Evolutionary conservation across 2,329 filamentous ascomycete genomes (phyloP), one percentile per base, ranked within the genome.

Genomic region (Aspergillus proliferans): DNA sequence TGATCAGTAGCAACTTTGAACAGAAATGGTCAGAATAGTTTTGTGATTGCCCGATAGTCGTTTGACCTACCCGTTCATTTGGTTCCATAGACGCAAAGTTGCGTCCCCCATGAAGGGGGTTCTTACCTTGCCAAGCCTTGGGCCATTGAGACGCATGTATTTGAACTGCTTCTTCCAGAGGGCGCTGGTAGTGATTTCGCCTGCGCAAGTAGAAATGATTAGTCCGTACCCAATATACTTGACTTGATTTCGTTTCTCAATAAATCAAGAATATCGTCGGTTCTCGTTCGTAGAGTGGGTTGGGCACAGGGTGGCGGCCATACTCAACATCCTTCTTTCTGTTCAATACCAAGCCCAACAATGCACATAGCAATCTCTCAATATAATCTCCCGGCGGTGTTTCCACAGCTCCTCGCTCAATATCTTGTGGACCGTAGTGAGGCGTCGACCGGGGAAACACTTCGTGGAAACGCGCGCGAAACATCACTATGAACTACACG

Each of bases 281-380:
- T 7, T 5, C 6, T 45, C 39, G 36, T 50, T 53, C 43, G 26
- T 21, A 43, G 47, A 21, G 42, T 28, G 34, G 41, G 48, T 36
- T 36, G 26, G 52, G 49, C 26, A 47, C 48, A 21, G 48, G 57
- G 61, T 65, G 65, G 55, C 54, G 53, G 57, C 75, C 89, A 71
- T 82, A 97, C 93, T 98, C 95, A 67, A 97, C 88, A 73, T 95
- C 91, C 69, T 98, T 95, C 77, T 98, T 97, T 70, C 93, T 85
- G 71, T 98, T 98, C 63, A 98, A 78, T 48, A 96, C 82, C 60
- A 98, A 77, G 28, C 87, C 85, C 41, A 98, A 76, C 57, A 98
- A 73, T 54, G 90, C 90, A 76, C 94, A 98, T 22, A 98, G 77
- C 50, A 98, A 83, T 58, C 85, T 81, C 74, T 97, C 92, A 43